Percentiles rank a stretch among this genome's conserved stretches.
Evolutionary conservation across 2,329 filamentous ascomycete species (phyloP).

Genomic region (Paramyrothecium roridum): DNA sequence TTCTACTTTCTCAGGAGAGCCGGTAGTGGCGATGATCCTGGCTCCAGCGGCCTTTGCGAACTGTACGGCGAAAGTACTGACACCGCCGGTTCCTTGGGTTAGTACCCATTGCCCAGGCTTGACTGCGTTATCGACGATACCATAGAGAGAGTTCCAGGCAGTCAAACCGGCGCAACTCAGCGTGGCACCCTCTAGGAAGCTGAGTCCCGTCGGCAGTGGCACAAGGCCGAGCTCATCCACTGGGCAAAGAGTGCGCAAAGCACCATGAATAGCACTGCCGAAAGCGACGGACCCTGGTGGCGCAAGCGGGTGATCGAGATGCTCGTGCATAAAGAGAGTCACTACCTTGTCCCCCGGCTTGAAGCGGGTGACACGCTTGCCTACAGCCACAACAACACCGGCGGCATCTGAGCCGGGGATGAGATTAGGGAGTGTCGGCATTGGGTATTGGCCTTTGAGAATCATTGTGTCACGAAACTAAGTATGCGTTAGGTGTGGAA

Average conservation of each 20-base stretch:
- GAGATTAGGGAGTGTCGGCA: too few relatives aligned
- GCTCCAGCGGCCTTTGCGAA: constrained; percentile 47
- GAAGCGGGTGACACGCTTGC: too few relatives aligned
- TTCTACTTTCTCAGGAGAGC: constrained; percentile 50
- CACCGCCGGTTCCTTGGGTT: constrained; percentile 37
- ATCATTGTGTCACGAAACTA: too few relatives aligned
- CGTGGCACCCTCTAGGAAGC: constrained; percentile 33
- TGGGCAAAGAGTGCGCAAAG: constrained; percentile 53
- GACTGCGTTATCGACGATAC: constrained; percentile 36
- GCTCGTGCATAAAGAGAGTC: too few relatives aligned
- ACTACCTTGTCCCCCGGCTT: too few relatives aligned
- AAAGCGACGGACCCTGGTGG: too few relatives aligned
- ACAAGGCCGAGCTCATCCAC: constrained; percentile 58
- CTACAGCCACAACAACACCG: too few relatives aligned
- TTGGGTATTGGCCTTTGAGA: too few relatives aligned
- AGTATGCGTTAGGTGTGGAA: too few relatives aligned
- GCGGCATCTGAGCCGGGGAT: too few relatives aligned
- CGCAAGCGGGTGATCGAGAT: too few relatives aligned
- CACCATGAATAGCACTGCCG: too few relatives aligned
- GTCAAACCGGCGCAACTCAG: constrained; percentile 47
- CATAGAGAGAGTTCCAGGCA: constrained; percentile 50
- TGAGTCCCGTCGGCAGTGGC: constrained; percentile 41
- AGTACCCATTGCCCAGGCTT: constrained; percentile 29
- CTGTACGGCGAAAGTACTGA: constrained; percentile 32
- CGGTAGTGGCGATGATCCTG: constrained; percentile 57